phyloP scores from a whole-genome alignment of 306 rosid species.

The Mimosa bimucronata region DNA sequence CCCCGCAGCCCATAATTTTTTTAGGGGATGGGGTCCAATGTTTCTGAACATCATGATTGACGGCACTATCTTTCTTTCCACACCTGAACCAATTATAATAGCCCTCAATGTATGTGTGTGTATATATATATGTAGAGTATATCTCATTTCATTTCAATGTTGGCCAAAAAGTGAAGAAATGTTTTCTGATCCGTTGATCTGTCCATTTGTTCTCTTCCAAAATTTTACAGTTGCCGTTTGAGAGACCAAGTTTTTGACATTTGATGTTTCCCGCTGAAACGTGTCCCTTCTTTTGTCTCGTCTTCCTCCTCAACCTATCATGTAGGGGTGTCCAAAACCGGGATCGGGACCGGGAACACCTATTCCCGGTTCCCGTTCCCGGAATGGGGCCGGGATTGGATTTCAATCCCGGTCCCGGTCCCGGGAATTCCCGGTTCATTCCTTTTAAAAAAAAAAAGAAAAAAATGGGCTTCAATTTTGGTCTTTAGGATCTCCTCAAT shows the following conservation, averaged over 20 bases:
- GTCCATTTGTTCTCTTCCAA: background rate
- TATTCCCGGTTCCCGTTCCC: too few relatives aligned
- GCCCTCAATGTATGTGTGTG: background rate
- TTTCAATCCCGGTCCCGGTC: too few relatives aligned
- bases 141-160: constrained; percentile 33
- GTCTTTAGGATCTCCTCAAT: too few relatives aligned
- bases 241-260: constrained; percentile 16
- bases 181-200: constrained; percentile 15
- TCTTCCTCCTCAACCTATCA: too few relatives aligned
- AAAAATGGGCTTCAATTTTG: too few relatives aligned
- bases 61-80: constrained; percentile 38
- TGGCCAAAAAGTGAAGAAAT: constrained; percentile 36
- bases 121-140: too few relatives aligned
- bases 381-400: too few relatives aligned
- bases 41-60: constrained; percentile 50
- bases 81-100: constrained; percentile 51
- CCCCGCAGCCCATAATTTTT: constrained; percentile 27
- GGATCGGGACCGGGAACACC: too few relatives aligned
- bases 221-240: background rate
- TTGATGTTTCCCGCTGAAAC: background rate
- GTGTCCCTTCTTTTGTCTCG: too few relatives aligned
- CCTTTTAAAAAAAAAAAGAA: too few relatives aligned
- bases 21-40: constrained; percentile 45
- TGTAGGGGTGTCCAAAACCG: too few relatives aligned
- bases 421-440: too few relatives aligned